Conservation (phyloP, 164 flowering plant genomes). For the Liquidambar formosana region DNA sequence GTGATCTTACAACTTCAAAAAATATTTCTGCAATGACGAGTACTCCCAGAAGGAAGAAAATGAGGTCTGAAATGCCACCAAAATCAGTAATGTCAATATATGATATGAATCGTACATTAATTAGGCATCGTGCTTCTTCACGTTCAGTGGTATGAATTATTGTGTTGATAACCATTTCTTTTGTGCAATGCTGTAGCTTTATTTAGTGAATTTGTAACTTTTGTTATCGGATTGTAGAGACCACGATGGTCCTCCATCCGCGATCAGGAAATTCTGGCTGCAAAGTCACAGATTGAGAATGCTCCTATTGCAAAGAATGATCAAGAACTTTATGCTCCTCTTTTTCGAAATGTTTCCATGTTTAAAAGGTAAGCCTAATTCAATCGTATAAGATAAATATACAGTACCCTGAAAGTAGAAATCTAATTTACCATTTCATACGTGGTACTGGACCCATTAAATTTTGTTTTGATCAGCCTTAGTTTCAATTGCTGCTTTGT, state of each 20-base stretch:
- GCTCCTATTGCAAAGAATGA: slow-evolving; percentile 37
- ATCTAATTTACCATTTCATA: not conserved
- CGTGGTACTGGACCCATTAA: not conserved
- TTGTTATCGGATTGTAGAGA: slow-evolving; percentile 31
- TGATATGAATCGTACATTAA: slow-evolving; percentile 55
- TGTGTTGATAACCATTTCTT: not conserved
- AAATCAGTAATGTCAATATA: slow-evolving; percentile 46
- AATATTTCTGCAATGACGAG: slow-evolving; percentile 18
- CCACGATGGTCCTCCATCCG: slow-evolving; percentile 50
- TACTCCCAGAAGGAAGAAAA: slow-evolving; percentile 38
- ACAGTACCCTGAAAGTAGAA: not conserved
- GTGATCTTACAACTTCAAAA: slow-evolving; percentile 15
- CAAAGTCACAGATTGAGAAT: slow-evolving; percentile 43
- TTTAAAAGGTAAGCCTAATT: slow-evolving; percentile 44
- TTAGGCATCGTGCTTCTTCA: slow-evolving; percentile 50
- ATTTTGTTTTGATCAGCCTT: not conserved
- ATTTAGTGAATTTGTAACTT: not conserved
- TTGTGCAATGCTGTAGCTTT: not conserved
- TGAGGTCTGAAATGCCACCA: slow-evolving; percentile 57
- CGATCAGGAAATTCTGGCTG: slow-evolving; percentile 50
- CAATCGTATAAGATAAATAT: not conserved
- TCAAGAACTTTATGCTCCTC: slow-evolving; percentile 49
- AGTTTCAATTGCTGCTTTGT: not conserved
- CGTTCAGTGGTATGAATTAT: slow-evolving; percentile 51
- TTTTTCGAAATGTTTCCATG: slow-evolving; percentile 57